Evolutionary conservation across 2,329 filamentous ascomycete genomes (phyloP).

Genomic region (Hirsutella minnesotensis): DNA sequence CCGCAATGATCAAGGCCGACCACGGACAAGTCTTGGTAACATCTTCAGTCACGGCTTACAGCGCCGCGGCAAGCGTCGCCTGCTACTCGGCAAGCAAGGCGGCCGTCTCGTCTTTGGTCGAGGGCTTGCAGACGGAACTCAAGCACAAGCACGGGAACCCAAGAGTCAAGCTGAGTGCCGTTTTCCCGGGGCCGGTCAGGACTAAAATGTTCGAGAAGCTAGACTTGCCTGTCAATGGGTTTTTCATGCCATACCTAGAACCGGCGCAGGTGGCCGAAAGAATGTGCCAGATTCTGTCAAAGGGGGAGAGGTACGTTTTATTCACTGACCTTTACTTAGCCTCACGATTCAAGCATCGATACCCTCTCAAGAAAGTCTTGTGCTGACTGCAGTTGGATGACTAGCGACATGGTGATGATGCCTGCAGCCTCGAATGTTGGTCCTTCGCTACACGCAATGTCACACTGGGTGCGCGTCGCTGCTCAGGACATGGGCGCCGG

Average conservation of each 20-base stretch:
- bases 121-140: neutral
- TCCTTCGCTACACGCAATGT: neutral
- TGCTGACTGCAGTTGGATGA: too few relatives aligned
- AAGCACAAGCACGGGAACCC: neutral
- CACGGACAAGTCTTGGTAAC: neutral
- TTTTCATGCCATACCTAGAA: neutral
- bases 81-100: neutral
- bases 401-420: neutral
- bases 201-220: neutral
- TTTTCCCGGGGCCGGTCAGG: neutral
- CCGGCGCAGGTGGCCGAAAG: neutral
- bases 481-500: neutral
- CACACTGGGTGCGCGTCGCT: neutral
- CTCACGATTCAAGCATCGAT: neutral
- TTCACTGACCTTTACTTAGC: neutral
- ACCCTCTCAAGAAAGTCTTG: too few relatives aligned
- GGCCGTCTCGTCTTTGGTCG: neutral
- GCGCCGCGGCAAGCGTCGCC: neutral
- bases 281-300: neutral
- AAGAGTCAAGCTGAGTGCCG: neutral
- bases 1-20: neutral
- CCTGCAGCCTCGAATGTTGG: neutral
- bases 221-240: neutral
- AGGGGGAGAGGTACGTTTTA: neutral
- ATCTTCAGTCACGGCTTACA: neutral